Evolutionary conservation across 2,329 filamentous ascomycete genomes (phyloP), one percentile per base, ranked within the genome.

Genomic region (Xylariaceae sp.): DNA sequence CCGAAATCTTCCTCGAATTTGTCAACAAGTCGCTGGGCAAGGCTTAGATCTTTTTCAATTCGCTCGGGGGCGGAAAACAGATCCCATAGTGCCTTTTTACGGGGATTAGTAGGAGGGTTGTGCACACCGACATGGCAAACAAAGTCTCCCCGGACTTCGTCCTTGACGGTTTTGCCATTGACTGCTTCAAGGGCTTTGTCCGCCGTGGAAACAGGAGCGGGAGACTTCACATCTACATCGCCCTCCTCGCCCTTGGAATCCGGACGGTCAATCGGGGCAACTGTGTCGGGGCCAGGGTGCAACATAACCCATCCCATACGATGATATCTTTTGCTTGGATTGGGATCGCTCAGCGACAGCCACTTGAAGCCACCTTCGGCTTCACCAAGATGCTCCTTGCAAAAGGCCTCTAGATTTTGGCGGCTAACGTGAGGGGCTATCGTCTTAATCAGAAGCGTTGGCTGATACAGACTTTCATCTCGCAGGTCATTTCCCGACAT

Each of bases 241-340:
- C 70, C 74, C 54, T 85, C 80, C 44, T 87, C 86, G 47, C 90
- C 87, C 60, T 87, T 84, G 9, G 81, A 80, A 62, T 94, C 88
- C n/a, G 81, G 79, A 58, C 86, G 80, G 63, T 95, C 89, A 56
- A 85, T 75, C 9, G 84, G 78, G 46, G 80, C 76, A 4, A 79
- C 73, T 27, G 80, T 77, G 53, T 95, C 89, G 0, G 87, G 79
- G 11, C 84, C 84, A 12, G 90, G 87, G 66, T 97, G 88, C 7
- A 99, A 80, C 80, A 97, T 94, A 57, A 99, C 95, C 92, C 95
- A 99, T 27, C 94, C 94, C 71, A 99, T 97, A 27, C 94, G 87
- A 69, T 99, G 94, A 67, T 91, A 99, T 60, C 95, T 88, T 74
- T 99, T 99, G 66, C 90, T 87, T 1, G 94, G 94, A 67, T 99